These are phyloP conservation scores for Ophiocordyceps australis DNA, from an alignment of 2,329 filamentous ascomycete species.

Conservation along the genomic window DNA sequence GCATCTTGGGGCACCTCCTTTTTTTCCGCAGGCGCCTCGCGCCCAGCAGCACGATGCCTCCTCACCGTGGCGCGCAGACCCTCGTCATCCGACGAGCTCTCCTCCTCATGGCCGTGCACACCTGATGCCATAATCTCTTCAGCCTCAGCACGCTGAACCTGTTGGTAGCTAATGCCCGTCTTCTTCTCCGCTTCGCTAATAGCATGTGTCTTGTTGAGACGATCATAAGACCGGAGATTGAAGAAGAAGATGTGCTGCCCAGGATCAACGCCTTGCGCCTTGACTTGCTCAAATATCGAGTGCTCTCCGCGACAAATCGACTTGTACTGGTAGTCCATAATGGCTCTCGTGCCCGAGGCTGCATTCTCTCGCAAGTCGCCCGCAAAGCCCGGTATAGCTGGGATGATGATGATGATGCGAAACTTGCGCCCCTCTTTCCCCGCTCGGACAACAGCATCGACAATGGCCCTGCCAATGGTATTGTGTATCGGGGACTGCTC, in stretches of 20 bases:
- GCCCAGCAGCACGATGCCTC: conserved; percentile 22
- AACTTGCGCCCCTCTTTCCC: conserved; percentile 75
- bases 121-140: conserved; percentile 71
- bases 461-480: conserved; percentile 72
- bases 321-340: conserved; percentile 98
- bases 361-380: conserved; percentile 74
- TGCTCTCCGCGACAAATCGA: conserved; percentile 83
- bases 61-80: conserved; percentile 18
- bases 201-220: conserved; percentile 64
- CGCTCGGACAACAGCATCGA: conserved; percentile 72
- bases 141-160: conserved; percentile 74
- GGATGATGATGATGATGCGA: conserved; percentile 76
- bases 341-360: conserved; percentile 73
- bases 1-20: conserved; percentile 17
- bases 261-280: conserved; percentile 57
- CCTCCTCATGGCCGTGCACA: conserved; percentile 39
- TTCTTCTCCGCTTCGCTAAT: conserved; percentile 61
- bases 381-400: conserved; percentile 83
- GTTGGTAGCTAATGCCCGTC: conserved; percentile 68
- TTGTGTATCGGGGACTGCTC: conserved; percentile 76
- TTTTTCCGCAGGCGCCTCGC: conserved; percentile 9
- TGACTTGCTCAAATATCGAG: conserved; percentile 71
- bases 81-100: conserved; percentile 11
- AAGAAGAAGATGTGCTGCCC: conserved; percentile 77
- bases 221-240: conserved; percentile 84